Evolutionary conservation across 2,329 filamentous ascomycete genomes (phyloP).

Genomic region (Trichoderma citrinoviride): DNA sequence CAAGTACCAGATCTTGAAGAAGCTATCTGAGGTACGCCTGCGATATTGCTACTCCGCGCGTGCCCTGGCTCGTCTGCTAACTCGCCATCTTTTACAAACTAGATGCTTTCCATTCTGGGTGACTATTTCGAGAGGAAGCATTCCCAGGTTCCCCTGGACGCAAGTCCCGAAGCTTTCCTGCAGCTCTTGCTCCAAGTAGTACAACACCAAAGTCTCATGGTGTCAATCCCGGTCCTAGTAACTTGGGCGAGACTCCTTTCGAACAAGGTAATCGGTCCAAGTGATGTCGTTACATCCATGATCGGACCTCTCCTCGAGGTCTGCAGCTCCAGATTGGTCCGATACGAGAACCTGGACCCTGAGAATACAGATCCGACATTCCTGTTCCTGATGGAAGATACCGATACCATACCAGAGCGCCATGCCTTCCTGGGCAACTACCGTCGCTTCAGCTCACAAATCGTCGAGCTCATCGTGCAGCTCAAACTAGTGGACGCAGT

Average conservation of each 20-base stretch:
- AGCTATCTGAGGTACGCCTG: slow-evolving; percentile 75
- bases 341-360: slow-evolving; percentile 83
- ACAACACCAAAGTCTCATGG: slow-evolving; percentile 80
- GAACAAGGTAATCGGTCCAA: slow-evolving; percentile 63
- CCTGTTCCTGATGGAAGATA: slow-evolving; percentile 84
- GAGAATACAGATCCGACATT: slow-evolving; percentile 77
- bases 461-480: slow-evolving; percentile 84
- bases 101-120: slow-evolving; percentile 83
- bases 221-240: slow-evolving; percentile 89
- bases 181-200: slow-evolving; percentile 76
- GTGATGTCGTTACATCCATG: slow-evolving; percentile 59
- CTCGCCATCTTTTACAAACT: neutral
- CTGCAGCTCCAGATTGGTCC: slow-evolving; percentile 78
- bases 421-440: slow-evolving; percentile 97
- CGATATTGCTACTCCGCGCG: neutral
- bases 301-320: slow-evolving; percentile 77
- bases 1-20: slow-evolving; percentile 90
- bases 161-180: slow-evolving; percentile 72
- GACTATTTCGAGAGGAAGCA: slow-evolving; percentile 80
- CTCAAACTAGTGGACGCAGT: slow-evolving; percentile 82
- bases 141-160: slow-evolving; percentile 58
- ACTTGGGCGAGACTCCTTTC: slow-evolving; percentile 82
- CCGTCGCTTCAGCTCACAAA: slow-evolving; percentile 79
- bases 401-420: slow-evolving; percentile 88
- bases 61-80: neutral